Percentiles rank a stretch among this genome's conserved stretches.
Conservation (phyloP, 129 eudicot genomes). For the Dittrichia graveolens region DNA sequence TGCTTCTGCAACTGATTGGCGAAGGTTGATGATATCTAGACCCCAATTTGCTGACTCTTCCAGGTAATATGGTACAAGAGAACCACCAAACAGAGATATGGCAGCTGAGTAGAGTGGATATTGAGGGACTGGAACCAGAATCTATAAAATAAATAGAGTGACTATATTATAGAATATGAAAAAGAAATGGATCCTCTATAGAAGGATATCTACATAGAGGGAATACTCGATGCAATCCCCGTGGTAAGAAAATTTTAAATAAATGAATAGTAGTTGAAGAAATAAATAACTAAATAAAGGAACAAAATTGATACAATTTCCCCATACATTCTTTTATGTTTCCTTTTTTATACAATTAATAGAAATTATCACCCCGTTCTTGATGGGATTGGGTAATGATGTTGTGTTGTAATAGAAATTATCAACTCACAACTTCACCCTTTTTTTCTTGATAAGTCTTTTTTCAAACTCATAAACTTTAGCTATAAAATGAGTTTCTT, state of each 20-base stretch:
- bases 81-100: slow-evolving; percentile 82
- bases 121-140: slow-evolving; percentile 97
- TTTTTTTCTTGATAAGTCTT: neutral
- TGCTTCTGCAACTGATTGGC: slow-evolving; percentile 79
- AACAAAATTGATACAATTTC: neutral
- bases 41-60: slow-evolving; percentile 99
- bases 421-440: neutral
- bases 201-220: neutral
- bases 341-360: no score
- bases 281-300: neutral
- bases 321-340: neutral
- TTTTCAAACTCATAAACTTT: slow-evolving; percentile 22
- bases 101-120: slow-evolving; percentile 98
- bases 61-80: slow-evolving; percentile 93
- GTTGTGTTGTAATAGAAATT: neutral
- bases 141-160: slow-evolving; percentile 39
- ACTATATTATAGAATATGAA: neutral
- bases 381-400: no score
- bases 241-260: neutral
- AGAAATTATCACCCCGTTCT: no score
- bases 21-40: slow-evolving; percentile 81
- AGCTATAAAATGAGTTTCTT: slow-evolving; percentile 3
- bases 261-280: neutral
- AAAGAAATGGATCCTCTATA: neutral
- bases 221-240: neutral